A percentile compares a stretch with the other conserved stretches of the same genome.
phyloP scores from a whole-genome alignment of 768 basidiomycete genomes.

The Lactifluus subvellereus region DNA sequence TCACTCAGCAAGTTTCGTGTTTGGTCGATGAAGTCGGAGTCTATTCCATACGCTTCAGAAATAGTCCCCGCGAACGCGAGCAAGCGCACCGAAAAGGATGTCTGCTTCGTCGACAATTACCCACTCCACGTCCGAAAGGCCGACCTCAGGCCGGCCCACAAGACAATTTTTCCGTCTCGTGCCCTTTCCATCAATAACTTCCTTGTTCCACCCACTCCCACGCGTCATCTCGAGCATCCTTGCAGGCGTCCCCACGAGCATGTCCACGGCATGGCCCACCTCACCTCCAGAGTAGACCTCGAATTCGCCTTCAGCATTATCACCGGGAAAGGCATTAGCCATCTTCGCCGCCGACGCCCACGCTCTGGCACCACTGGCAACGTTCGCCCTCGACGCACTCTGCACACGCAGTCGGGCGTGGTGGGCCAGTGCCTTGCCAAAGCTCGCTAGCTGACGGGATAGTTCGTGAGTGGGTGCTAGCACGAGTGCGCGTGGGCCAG shows the following conservation, averaged over 20 bases:
- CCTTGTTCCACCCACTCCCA: slow-evolving; percentile 50
- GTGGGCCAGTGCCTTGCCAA: slow-evolving; percentile 72
- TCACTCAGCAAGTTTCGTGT: slow-evolving; percentile 67
- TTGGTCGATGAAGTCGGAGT: slow-evolving; percentile 74
- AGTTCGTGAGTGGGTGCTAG: slow-evolving; percentile 90
- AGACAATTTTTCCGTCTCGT: slow-evolving; percentile 35
- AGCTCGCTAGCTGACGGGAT: slow-evolving; percentile 67
- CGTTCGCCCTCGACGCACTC: slow-evolving; percentile 62
- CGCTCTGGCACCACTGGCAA: slow-evolving; percentile 19
- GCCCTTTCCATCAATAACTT: slow-evolving; percentile 30
- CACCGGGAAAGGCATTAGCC: slow-evolving; percentile 30
- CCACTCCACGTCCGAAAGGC: slow-evolving; percentile 74
- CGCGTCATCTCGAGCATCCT: slow-evolving; percentile 56
- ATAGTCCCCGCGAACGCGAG: neutral
- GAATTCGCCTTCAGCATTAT: slow-evolving; percentile 26
- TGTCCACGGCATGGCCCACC: slow-evolving; percentile 39
- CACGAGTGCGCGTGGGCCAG: slow-evolving; percentile 66
- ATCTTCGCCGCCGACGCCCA: slow-evolving; percentile 45
- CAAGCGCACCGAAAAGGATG: slow-evolving; percentile 70
- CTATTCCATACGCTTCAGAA: slow-evolving; percentile 35
- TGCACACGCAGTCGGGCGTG: slow-evolving; percentile 67
- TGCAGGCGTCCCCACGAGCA: slow-evolving; percentile 60
- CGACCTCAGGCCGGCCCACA: slow-evolving; percentile 49
- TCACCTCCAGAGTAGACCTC: slow-evolving; percentile 22
- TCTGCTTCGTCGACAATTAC: slow-evolving; percentile 90